These are phyloP conservation scores for Psilocybe azurescens DNA, from an alignment of 768 basidiomycete genomes.

Conservation along the genomic window DNA sequence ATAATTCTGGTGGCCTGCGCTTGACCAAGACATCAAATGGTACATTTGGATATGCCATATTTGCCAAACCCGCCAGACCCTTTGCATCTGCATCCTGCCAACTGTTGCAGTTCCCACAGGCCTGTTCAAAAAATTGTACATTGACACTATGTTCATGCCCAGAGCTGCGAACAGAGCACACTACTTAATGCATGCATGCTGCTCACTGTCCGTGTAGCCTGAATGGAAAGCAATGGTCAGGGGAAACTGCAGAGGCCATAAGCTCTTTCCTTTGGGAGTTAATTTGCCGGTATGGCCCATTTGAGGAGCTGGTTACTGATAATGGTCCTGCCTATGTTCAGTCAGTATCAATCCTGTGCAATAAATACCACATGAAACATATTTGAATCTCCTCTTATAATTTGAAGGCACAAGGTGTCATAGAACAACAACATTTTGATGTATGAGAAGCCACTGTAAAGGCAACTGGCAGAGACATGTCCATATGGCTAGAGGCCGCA, in stretches of 20 bases:
- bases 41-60: constrained; percentile 37
- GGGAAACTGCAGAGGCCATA: too few relatives aligned
- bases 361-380: constrained; percentile 36
- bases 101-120: constrained; percentile 21
- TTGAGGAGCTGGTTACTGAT: constrained; percentile 39
- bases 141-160: constrained; percentile 8
- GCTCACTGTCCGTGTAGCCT: too few relatives aligned
- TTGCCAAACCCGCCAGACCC: constrained; percentile 35
- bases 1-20: constrained; percentile 27
- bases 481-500: constrained; percentile 32
- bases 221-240: too few relatives aligned
- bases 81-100: constrained; percentile 27
- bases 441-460: constrained; percentile 35
- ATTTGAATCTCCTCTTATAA: constrained; percentile 47
- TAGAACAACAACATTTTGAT: constrained; percentile 33
- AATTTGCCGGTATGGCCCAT: constrained; percentile 37
- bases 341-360: constrained; percentile 13
- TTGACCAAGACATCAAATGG: constrained; percentile 31
- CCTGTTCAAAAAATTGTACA: constrained; percentile 33
- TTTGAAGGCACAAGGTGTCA: constrained; percentile 38
- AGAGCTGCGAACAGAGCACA: too few relatives aligned
- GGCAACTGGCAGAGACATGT: constrained; percentile 28
- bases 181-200: too few relatives aligned
- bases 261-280: constrained; percentile 24
- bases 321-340: constrained; percentile 15